A percentile compares a stretch with the other conserved stretches of the same genome.
These are phyloP conservation scores for Boletus pseudopeckii DNA, from an alignment of 768 basidiomycete genomes.

Conservation along the genomic window DNA sequence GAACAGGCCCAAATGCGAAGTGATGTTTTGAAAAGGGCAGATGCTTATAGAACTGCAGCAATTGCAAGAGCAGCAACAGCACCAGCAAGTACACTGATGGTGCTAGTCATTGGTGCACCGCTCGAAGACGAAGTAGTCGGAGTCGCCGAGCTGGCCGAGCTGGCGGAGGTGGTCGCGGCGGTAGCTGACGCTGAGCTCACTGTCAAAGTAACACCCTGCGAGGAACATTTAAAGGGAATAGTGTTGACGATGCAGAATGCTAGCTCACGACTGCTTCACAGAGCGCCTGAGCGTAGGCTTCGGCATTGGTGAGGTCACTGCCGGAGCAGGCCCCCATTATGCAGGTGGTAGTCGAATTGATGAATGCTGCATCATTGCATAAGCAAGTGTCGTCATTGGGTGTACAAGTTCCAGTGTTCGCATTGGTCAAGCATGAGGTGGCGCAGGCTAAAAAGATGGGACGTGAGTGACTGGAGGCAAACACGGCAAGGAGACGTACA, in stretches of 20 bases:
- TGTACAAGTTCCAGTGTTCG: constrained; percentile 45
- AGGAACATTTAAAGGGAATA: neutral
- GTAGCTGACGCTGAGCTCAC: constrained; percentile 13
- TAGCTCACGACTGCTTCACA: constrained; percentile 50
- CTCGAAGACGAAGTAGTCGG: constrained; percentile 1
- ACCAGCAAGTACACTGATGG: constrained; percentile 10
- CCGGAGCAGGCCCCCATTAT: constrained; percentile 46
- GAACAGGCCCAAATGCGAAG: neutral
- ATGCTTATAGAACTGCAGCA: constrained; percentile 12
- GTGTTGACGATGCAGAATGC: neutral
- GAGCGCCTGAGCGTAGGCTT: constrained; percentile 37
- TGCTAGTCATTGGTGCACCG: constrained; percentile 3
- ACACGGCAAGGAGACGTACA: constrained; percentile 14
- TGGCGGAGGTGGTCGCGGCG: neutral
- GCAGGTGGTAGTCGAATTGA: constrained; percentile 46
- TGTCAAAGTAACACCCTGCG: constrained; percentile 53
- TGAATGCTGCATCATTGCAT: constrained; percentile 48
- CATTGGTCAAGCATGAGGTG: constrained; percentile 41
- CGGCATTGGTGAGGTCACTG: constrained; percentile 43
- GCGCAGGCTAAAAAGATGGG: constrained; percentile 46
- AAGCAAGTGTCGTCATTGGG: constrained; percentile 54
- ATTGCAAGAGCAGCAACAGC: constrained; percentile 10
- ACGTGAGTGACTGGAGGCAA: neutral
- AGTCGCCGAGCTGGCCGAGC: neutral
- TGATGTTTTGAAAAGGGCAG: neutral